Percentiles rank a stretch among this genome's conserved stretches.
Evolutionary conservation across 2,329 filamentous ascomycete genomes (phyloP).

Genomic region (Pseudogymnoascus sp.): DNA sequence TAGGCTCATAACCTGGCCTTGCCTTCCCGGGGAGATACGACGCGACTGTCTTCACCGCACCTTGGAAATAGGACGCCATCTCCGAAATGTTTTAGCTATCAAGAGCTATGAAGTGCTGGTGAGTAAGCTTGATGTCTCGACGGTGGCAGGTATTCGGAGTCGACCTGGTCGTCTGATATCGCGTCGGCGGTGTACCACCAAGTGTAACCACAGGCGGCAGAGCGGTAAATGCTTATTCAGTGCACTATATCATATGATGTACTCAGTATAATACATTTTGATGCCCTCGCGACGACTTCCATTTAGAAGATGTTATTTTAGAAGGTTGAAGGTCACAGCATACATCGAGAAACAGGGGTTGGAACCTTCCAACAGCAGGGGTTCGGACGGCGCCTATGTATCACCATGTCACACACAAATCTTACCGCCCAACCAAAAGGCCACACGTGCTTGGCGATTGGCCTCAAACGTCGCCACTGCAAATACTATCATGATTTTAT

Average conservation of each 20-base stretch:
- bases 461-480: neutral
- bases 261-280: neutral
- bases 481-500: neutral
- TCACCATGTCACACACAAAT: neutral
- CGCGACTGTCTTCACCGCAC: neutral
- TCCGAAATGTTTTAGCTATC: neutral
- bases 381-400: neutral
- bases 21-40: neutral
- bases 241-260: neutral
- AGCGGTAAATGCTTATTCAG: neutral
- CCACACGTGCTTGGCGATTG: neutral
- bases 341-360: neutral
- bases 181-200: neutral
- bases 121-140: neutral
- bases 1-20: neutral
- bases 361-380: neutral
- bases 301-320: neutral
- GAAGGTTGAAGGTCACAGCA: neutral
- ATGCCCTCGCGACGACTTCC: neutral
- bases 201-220: neutral
- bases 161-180: conserved; percentile 1
- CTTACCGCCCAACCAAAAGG: neutral
- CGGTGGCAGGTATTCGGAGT: neutral
- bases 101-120: neutral
- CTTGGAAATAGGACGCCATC: neutral